Conservation (phyloP, 768 basidiomycete genomes). For the Boletus sensibilis region DNA sequence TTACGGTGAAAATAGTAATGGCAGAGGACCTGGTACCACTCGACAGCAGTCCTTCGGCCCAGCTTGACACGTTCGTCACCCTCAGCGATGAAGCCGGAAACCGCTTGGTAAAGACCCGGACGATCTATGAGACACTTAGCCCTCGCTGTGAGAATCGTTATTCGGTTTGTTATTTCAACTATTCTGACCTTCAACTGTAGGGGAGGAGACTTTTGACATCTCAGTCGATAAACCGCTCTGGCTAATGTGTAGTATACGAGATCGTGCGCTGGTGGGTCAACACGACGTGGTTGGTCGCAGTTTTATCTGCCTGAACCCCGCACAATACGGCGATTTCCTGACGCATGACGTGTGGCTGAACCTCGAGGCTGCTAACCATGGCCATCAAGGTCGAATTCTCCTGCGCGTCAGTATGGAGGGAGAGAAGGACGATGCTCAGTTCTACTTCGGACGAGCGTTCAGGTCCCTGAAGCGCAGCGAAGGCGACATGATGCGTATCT, state of each 20-base stretch:
- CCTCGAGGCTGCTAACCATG: slow-evolving; percentile 57
- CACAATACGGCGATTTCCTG: slow-evolving; percentile 83
- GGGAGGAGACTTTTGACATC: slow-evolving; percentile 97
- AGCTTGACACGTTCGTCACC: slow-evolving; percentile 89
- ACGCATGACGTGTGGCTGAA: slow-evolving; percentile 92
- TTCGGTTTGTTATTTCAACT: neutral
- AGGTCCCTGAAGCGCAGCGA: slow-evolving; percentile 90
- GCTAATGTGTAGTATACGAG: slow-evolving; percentile 94
- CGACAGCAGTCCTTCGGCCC: slow-evolving; percentile 75
- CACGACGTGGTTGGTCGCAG: slow-evolving; percentile 90
- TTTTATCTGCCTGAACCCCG: slow-evolving; percentile 89
- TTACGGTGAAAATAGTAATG: slow-evolving; percentile 90
- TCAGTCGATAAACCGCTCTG: slow-evolving; percentile 92
- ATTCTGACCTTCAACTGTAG: slow-evolving; percentile 39
- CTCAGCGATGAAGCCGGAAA: slow-evolving; percentile 90
- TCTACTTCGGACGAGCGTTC: slow-evolving; percentile 96
- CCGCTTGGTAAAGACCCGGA: slow-evolving; percentile 90
- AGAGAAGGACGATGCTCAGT: slow-evolving; percentile 96
- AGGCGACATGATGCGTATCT: slow-evolving; percentile 91
- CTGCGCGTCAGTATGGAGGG: slow-evolving; percentile 97
- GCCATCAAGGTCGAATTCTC: slow-evolving; percentile 69
- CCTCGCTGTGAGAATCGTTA: slow-evolving; percentile 74
- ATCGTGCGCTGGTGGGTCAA: slow-evolving; percentile 87
- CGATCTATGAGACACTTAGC: slow-evolving; percentile 85
- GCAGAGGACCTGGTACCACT: slow-evolving; percentile 84